Evolutionary conservation across 1,284 basidiomycete species (phyloP), one percentile per base, ranked within the genome.

Genomic region (Malassezia equina): DNA sequence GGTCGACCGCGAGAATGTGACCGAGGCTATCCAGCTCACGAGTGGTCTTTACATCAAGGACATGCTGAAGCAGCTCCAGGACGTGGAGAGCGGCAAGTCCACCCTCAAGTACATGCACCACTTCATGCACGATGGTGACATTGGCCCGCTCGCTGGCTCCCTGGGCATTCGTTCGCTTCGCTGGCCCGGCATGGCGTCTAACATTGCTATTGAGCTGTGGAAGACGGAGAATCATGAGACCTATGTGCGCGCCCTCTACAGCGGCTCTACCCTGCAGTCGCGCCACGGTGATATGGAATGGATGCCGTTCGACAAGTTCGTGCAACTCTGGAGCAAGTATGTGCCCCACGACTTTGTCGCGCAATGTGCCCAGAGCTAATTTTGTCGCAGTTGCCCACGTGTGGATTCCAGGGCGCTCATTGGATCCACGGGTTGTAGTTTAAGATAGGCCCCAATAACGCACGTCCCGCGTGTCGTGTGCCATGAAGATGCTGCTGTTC

Each of bases 111-210:
- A 52, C 44, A 25, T 46, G 9, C 51, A 52, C 43, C 32, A 46
- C 24, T 52, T 52, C n/a, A 52, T 52, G 51, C 51, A 52, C 34
- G 51, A 52, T 24, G 51, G 51, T 9, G 51, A 52, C 23, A 46
- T 52, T 40, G 51, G 25, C 5, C 51, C 51, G 11, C 44, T 52
- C 25, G 51, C 51, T n/a, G 51, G 43, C 29, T 52, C 51, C 6
- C 36, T 52, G 4, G 51, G 51, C 19, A 52, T 52, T 43, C 15
- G 45, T 32, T 46, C 51, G 17, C 44, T 52, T 8, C 51, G 51
- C 29, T 52, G 51, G 51, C 51, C 51, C 15, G 51, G 51, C 11
- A 52, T 52, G 51, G 51, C 43, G 12, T 52, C 51, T 17, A 52
- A 52, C 51, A 52, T 52, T 28, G 51, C 51, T 3, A 23, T 52